Evolutionary conservation across 768 basidiomycete species (phyloP).

Genomic region (Butyriboletus loyo): DNA sequence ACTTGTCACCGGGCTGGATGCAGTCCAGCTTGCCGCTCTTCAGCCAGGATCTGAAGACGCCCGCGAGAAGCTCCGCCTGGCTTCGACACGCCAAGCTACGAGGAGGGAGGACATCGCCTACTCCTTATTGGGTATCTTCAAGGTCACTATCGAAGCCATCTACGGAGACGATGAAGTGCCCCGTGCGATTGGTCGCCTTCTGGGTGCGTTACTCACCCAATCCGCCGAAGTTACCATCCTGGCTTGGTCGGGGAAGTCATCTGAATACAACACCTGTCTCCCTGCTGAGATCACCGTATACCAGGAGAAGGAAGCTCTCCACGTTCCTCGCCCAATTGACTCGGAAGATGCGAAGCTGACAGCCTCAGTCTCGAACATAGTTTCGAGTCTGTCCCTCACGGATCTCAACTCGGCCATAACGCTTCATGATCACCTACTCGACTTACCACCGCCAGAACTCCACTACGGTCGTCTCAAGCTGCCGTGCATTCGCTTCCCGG

Average conservation of each 20-base stretch:
- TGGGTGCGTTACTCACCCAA: not conserved
- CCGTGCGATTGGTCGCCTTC: not conserved
- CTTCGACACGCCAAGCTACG: conserved; percentile 19
- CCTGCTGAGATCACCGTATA: conserved; percentile 18
- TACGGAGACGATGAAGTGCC: not conserved
- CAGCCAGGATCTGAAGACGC: conserved; percentile 5
- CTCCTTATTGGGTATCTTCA: conserved; percentile 12
- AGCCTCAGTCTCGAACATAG: not conserved
- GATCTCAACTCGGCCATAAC: not conserved
- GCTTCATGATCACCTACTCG: conserved; percentile 6
- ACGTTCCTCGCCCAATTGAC: conserved; percentile 2
- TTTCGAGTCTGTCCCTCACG: not conserved
- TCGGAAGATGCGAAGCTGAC: not conserved
- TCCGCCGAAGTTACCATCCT: conserved; percentile 18
- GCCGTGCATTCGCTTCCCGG: conserved; percentile 6
- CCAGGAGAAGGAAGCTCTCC: not conserved
- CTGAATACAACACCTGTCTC: conserved; percentile 22
- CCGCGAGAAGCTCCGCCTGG: conserved; percentile 21
- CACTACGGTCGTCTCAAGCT: conserved; percentile 11
- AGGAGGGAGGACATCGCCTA: conserved; percentile 24
- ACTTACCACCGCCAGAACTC: conserved; percentile 4
- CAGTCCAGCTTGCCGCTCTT: not conserved
- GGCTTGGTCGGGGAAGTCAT: conserved; percentile 16
- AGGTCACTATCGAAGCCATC: not conserved
- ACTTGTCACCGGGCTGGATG: conserved; percentile 10